phyloP scores from a whole-genome alignment of 768 basidiomycete species.

The Tricholoma hemisulphureum region DNA sequence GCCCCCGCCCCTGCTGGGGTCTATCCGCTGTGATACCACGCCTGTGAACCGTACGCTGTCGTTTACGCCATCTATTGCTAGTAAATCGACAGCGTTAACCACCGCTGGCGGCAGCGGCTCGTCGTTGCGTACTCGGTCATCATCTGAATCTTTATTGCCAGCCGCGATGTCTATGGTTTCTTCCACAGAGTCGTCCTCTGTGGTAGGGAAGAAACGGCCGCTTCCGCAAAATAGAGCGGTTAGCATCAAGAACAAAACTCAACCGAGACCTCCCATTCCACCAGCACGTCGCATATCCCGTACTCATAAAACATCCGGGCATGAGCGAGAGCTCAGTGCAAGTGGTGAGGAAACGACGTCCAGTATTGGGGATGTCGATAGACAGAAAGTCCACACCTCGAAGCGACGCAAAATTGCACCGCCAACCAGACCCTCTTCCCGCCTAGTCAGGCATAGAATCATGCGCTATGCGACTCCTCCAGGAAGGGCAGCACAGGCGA shows the following conservation, averaged over 20 bases:
- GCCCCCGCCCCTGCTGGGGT: conserved; percentile 36
- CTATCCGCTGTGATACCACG: conserved; percentile 5
- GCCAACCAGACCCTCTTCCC: conserved; percentile 14
- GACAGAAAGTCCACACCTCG: conserved; percentile 19
- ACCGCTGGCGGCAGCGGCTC: conserved; percentile 38
- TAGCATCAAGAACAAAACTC: conserved; percentile 18
- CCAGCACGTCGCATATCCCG: background rate
- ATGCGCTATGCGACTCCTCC: conserved; percentile 8
- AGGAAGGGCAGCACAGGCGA: conserved; percentile 8
- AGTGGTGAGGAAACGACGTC: conserved; percentile 11
- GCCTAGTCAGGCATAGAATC: conserved; percentile 17
- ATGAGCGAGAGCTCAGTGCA: background rate
- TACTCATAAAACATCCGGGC: background rate
- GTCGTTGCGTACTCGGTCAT: conserved; percentile 37
- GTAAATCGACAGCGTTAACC: conserved; percentile 37
- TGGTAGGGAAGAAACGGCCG: conserved; percentile 44
- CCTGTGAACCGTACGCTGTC: conserved; percentile 15
- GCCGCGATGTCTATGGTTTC: conserved; percentile 26
- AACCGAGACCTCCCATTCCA: conserved; percentile 5
- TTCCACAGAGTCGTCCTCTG: conserved; percentile 32
- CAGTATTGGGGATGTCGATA: conserved; percentile 14
- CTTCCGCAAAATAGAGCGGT: conserved; percentile 24
- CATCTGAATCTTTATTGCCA: conserved; percentile 40
- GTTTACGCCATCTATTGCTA: conserved; percentile 17
- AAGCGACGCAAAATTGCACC: conserved; percentile 34